A percentile compares a stretch with the other conserved stretches of the same genome.
phyloP scores from a whole-genome alignment of 2,329 filamentous ascomycete species.

The Stachybotrys elegans region DNA sequence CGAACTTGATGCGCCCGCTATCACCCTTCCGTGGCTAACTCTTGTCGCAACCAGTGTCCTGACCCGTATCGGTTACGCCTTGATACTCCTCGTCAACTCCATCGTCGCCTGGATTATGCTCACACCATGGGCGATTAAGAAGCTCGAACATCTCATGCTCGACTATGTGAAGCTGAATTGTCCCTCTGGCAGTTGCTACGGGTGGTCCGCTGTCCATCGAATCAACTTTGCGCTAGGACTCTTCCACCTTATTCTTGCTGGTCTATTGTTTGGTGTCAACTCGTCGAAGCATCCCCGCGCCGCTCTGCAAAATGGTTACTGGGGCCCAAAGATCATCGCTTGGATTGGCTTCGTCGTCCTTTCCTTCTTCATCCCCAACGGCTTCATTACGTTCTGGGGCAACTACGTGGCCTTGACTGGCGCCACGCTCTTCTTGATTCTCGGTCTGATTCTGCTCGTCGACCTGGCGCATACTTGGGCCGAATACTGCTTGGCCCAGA shows the following conservation, averaged over 20 bases:
- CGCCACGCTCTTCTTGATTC: constrained; percentile 88
- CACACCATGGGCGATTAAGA: constrained; percentile 96
- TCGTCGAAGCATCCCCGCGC: constrained; percentile 85
- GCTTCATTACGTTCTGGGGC: constrained; percentile 92
- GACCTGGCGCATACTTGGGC: constrained; percentile 97
- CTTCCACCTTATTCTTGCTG: constrained; percentile 83
- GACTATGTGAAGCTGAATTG: constrained; percentile 97
- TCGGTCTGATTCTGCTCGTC: constrained; percentile 87
- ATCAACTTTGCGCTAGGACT: constrained; percentile 97
- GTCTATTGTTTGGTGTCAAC: constrained; percentile 79
- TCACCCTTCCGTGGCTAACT: constrained; percentile 14
- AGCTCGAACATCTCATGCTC: constrained; percentile 83
- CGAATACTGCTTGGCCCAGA: constrained; percentile 90
- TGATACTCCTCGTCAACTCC: constrained; percentile 93
- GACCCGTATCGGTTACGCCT: constrained; percentile 92
- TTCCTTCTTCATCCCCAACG: constrained; percentile 92
- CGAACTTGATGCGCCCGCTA: no score
- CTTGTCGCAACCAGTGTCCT: constrained; percentile 62
- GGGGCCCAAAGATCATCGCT: constrained; percentile 90
- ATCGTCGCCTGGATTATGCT: constrained; percentile 99
- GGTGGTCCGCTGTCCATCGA: constrained; percentile 92
- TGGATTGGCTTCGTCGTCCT: constrained; percentile 85
- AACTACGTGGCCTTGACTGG: constrained; percentile 87
- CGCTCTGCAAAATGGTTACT: constrained; percentile 93
- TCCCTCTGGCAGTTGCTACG: constrained; percentile 83